Evolutionary conservation across 2,329 filamentous ascomycete genomes (phyloP).

Genomic region (Stachybotrys chartarum): DNA sequence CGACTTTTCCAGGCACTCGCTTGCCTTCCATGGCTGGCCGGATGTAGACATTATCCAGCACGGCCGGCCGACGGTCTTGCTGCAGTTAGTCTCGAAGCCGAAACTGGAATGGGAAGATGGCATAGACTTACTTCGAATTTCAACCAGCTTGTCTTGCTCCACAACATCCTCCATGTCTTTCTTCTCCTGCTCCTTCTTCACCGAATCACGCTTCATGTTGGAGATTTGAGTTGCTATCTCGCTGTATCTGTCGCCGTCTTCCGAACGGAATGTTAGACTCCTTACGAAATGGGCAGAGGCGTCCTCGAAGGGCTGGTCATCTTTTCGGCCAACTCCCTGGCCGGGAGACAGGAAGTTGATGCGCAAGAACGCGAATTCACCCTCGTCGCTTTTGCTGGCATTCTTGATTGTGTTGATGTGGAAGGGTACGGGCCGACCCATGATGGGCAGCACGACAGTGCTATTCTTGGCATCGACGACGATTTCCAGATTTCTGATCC

Average conservation of each 20-base stretch:
- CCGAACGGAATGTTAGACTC: constrained; percentile 90
- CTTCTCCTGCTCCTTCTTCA: constrained; percentile 94
- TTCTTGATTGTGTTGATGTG: constrained; percentile 99
- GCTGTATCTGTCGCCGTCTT: constrained; percentile 79
- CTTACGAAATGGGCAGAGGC: constrained; percentile 91
- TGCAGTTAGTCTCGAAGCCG: constrained; percentile 28
- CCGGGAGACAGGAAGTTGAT: constrained; percentile 97
- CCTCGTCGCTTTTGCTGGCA: constrained; percentile 94
- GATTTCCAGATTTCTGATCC: constrained; percentile 79
- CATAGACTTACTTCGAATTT: constrained; percentile 70
- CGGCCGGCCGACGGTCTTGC: constrained; percentile 68
- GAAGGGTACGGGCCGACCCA: constrained; percentile 95
- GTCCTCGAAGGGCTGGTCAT: constrained; percentile 97
- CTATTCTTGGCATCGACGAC: constrained; percentile 85
- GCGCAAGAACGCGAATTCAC: constrained; percentile 85
- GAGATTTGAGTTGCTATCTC: constrained; percentile 91
- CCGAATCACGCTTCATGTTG: constrained; percentile 87
- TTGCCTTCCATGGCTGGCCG: constrained; percentile 95
- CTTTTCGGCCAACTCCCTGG: constrained; percentile 93
- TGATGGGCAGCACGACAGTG: constrained; percentile 89
- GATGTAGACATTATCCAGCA: constrained; percentile 91
- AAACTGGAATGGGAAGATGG: not conserved
- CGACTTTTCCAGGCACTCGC: constrained; percentile 88
- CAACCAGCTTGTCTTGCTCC: constrained; percentile 93
- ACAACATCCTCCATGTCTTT: constrained; percentile 99